Conservation (phyloP, 78 protist species). For the Cyanophora paradoxa region DNA sequence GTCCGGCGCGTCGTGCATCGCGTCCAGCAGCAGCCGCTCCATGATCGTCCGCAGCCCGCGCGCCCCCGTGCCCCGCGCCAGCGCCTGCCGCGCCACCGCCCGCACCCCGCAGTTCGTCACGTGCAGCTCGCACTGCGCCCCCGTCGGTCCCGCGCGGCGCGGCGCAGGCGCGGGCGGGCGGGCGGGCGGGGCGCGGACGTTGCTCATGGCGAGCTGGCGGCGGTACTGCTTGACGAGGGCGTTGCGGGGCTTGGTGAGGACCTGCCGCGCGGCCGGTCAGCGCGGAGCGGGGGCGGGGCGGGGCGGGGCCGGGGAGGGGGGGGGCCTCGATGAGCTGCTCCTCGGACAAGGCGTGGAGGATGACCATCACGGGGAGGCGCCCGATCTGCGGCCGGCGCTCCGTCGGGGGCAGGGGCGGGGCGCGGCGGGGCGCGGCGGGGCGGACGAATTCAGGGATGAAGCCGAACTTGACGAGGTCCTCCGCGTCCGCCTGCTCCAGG, state of each 20-base stretch:
- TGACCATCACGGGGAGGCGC: constrained; percentile 23
- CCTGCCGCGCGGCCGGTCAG: no score
- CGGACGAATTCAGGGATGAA: constrained; percentile 51
- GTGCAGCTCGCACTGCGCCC: neutral
- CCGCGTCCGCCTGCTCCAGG: no score
- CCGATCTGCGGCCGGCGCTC: no score
- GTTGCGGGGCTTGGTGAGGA: constrained; percentile 37
- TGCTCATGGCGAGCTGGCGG: neutral
- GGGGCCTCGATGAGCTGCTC: constrained; percentile 9
- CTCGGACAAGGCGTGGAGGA: constrained; percentile 4
- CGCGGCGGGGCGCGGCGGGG: no score
- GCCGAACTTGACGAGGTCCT: constrained; percentile 43
- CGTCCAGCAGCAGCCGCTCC: constrained; percentile 13
- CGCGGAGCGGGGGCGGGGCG: no score
- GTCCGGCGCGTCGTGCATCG: constrained; percentile 4
- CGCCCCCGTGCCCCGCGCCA: constrained; percentile 14
- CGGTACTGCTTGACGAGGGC: constrained; percentile 35
- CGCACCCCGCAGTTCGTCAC: neutral
- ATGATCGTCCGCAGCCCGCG: constrained; percentile 38
- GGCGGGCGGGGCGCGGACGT: no score
- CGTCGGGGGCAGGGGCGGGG: no score
- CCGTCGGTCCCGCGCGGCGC: neutral
- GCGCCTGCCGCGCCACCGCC: neutral
- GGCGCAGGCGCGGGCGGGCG: no score
- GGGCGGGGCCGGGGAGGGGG: no score